Base-by-base conservation (phyloP, 805 yeast species). In the Cyberlindnera mississippiensis region DNA sequence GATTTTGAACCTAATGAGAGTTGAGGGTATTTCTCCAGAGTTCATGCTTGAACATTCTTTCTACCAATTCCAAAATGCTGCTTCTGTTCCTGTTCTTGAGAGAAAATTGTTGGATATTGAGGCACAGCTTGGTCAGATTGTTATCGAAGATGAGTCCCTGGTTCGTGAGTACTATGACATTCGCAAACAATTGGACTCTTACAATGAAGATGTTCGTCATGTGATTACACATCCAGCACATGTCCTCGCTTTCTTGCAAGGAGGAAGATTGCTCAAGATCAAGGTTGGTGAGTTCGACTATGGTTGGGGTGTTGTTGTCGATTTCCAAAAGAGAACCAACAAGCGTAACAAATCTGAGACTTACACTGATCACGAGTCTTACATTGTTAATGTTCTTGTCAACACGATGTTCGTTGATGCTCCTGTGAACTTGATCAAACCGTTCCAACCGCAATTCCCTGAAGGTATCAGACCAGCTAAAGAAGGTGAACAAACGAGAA, bases 11-110 rank as follows among this genome's bases (percentile, higher is more conserved):
- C 72, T 93, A 62, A 79, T 93, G 84, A 80, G 99, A 60, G 99
- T 93, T 13, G 99, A 93, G 66, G 99, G 99, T 45, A 87, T 93
- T 41, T 89, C 98, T 1, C 98, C 99, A 0, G 99, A 93, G 62
- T 93, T 85, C 50, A 90, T 93, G 97, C 73, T 93, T 51, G 96
- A 89, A 61, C 77, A 84, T 53, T 91, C 99, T 2, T 93, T 93
- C 59, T 93, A 70, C 68, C 99, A 93, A 64, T 95, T 90, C 62
- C 99, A 93, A 62, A 91, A 86, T 60, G 87, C 91, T 9, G 78
- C 91, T 13, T 78, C 95, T 18, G 95, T 95, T 12, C 99, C 99
- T 2, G 68, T 73, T 14, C 70, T 93, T 69, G 96, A 89, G 55
- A 71, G 70, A 43, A 73, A 85, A 50, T 66, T 85, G 17, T 64